phyloP scores from a whole-genome alignment of 345 rosid genomes.

The Turnera subulata region DNA sequence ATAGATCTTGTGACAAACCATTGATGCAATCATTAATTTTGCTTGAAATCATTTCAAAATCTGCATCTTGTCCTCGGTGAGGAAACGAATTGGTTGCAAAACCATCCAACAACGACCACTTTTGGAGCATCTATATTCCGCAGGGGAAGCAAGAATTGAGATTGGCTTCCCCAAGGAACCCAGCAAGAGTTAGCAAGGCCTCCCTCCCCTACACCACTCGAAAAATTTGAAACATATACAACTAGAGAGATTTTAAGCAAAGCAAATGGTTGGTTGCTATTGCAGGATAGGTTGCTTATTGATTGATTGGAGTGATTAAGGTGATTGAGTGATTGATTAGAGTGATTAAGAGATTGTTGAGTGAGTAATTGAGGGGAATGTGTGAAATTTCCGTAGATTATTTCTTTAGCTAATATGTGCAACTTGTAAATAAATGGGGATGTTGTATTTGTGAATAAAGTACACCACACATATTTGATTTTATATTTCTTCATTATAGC shows the following conservation, averaged over 20 bases:
- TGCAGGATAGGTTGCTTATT: no score
- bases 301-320: no score
- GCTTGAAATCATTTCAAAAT: constrained; percentile 25
- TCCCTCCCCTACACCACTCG: constrained; percentile 70
- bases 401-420: no score
- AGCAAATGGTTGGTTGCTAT: constrained; percentile 51
- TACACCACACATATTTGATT: no score
- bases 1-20: constrained; percentile 26
- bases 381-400: no score
- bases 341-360: no score
- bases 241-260: constrained; percentile 50
- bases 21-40: constrained; percentile 43
- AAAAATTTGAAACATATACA: constrained; percentile 51
- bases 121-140: constrained; percentile 31
- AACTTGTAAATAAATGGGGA: no score
- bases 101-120: constrained; percentile 41
- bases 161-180: constrained; percentile 14
- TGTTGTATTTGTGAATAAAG: no score
- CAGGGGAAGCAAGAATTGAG: constrained; percentile 12
- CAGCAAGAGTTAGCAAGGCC: constrained; percentile 46
- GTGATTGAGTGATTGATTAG: no score
- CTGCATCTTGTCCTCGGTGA: constrained; percentile 15
- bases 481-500: no score
- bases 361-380: no score
- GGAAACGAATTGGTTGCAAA: constrained; percentile 9